Conservation (phyloP, 2,329 filamentous ascomycete genomes). For the Sarocladium strictum region DNA sequence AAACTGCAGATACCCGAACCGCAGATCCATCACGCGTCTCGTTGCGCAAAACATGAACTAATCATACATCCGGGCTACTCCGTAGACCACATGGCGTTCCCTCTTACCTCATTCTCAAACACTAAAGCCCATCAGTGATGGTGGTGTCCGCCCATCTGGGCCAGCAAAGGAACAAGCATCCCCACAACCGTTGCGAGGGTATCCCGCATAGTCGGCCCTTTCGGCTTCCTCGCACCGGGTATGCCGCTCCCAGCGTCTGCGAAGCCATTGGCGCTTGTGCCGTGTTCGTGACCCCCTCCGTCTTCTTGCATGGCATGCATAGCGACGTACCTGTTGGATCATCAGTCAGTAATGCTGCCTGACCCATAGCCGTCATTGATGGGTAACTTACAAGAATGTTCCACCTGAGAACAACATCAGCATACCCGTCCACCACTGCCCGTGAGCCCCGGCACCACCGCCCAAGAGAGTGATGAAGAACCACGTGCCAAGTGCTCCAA, state of each 20-base stretch:
- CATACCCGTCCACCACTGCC: conserved; percentile 88
- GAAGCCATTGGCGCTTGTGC: conserved; percentile 46
- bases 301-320: conserved; percentile 98
- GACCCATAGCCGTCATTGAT: neutral
- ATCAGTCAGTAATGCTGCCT: conserved; percentile 1
- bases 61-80: neutral
- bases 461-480: conserved; percentile 69
- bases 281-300: conserved; percentile 45
- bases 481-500: conserved; percentile 81
- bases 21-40: neutral
- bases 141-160: conserved; percentile 62
- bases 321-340: conserved; percentile 69
- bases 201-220: conserved; percentile 58
- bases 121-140: conserved; percentile 44
- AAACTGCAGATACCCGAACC: neutral
- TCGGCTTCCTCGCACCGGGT: conserved; percentile 36
- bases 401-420: conserved; percentile 91
- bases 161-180: conserved; percentile 72
- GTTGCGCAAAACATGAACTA: neutral
- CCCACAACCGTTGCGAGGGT: conserved; percentile 66
- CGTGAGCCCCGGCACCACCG: conserved; percentile 54
- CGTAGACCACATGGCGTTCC: no score
- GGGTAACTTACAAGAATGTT: conserved; percentile 74
- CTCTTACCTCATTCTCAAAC: neutral
- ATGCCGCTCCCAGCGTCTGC: conserved; percentile 32